Percentiles rank a stretch among this genome's conserved stretches.
These are phyloP conservation scores for Tetracentron sinense DNA, from an alignment of 164 flowering plant genomes.

Conservation along the genomic window DNA sequence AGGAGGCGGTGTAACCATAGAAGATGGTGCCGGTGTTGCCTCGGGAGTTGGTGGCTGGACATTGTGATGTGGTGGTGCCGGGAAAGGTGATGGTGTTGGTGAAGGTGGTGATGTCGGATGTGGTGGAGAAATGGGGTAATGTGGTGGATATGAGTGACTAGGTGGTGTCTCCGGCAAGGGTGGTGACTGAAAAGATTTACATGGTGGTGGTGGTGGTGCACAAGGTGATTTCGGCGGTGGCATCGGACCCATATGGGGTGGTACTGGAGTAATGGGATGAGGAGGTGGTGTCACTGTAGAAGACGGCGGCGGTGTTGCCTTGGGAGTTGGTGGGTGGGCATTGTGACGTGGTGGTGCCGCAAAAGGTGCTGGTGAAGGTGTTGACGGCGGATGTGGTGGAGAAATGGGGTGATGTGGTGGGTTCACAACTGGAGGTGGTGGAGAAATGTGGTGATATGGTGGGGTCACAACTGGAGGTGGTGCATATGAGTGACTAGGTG, in stretches of 20 bases:
- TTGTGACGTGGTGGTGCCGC: background rate
- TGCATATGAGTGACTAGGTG: background rate
- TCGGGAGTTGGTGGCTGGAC: background rate
- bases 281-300: background rate
- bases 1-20: background rate
- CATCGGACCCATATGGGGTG: too few relatives aligned
- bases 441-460: too few relatives aligned
- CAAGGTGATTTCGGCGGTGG: slow-evolving; percentile 22
- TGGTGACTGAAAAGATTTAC: slow-evolving; percentile 17
- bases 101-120: slow-evolving; percentile 10
- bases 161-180: slow-evolving; percentile 11
- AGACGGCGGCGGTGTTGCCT: background rate
- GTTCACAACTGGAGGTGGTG: too few relatives aligned
- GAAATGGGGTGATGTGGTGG: slow-evolving; percentile 15
- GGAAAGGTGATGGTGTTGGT: slow-evolving; percentile 4
- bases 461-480: too few relatives aligned
- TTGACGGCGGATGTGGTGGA: slow-evolving; percentile 9
- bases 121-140: slow-evolving; percentile 5
- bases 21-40: background rate
- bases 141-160: slow-evolving; percentile 9
- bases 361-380: slow-evolving; percentile 5
- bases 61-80: background rate
- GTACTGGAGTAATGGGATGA: too few relatives aligned
- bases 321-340: background rate
- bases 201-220: slow-evolving; percentile 26